A percentile compares a stretch with the other conserved stretches of the same genome.
These are phyloP conservation scores for Fonsecaea pugnacius DNA, from an alignment of 2,329 filamentous ascomycete species.

Conservation along the genomic window DNA sequence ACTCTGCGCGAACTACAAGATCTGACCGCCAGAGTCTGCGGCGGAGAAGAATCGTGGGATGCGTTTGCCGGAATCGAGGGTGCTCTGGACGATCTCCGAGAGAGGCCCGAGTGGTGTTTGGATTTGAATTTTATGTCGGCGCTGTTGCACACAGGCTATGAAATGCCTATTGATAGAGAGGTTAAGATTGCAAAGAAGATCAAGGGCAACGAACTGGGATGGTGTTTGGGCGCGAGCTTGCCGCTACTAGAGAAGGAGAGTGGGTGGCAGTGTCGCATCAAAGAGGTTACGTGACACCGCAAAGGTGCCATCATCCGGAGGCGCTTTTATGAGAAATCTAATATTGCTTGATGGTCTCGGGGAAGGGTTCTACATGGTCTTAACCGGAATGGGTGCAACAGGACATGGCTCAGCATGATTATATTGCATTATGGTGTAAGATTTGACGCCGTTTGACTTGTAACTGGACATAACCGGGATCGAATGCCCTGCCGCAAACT, in stretches of 20 bases:
- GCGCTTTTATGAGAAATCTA: not conserved
- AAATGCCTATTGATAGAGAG: slow-evolving; percentile 95
- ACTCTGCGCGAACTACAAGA: slow-evolving; percentile 88
- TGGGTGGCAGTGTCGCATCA: slow-evolving; percentile 88
- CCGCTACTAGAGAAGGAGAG: slow-evolving; percentile 80
- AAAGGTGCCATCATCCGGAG: not conserved
- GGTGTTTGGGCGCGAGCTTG: slow-evolving; percentile 95
- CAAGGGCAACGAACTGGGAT: slow-evolving; percentile 92
- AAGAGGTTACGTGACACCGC: slow-evolving; percentile 66
- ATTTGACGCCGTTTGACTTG: not conserved
- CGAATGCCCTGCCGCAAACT: not conserved
- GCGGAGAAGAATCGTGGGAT: slow-evolving; percentile 76
- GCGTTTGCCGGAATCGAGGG: slow-evolving; percentile 76
- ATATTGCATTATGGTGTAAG: not conserved
- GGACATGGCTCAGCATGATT: not conserved
- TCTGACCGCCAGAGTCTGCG: slow-evolving; percentile 81
- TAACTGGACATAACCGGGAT: not conserved
- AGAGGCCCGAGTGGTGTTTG: slow-evolving; percentile 86
- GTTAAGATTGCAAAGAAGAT: slow-evolving; percentile 99
- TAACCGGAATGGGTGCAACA: not conserved
- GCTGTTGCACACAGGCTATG: slow-evolving; percentile 90
- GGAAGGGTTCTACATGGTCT: not conserved
- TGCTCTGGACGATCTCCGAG: slow-evolving; percentile 78
- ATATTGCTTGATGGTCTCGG: not conserved
- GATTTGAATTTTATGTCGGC: slow-evolving; percentile 97